Percentiles rank a stretch among this genome's conserved stretches.
Evolutionary conservation across 2,329 filamentous ascomycete species (phyloP).

Genomic region (Elsinoe necatrix): DNA sequence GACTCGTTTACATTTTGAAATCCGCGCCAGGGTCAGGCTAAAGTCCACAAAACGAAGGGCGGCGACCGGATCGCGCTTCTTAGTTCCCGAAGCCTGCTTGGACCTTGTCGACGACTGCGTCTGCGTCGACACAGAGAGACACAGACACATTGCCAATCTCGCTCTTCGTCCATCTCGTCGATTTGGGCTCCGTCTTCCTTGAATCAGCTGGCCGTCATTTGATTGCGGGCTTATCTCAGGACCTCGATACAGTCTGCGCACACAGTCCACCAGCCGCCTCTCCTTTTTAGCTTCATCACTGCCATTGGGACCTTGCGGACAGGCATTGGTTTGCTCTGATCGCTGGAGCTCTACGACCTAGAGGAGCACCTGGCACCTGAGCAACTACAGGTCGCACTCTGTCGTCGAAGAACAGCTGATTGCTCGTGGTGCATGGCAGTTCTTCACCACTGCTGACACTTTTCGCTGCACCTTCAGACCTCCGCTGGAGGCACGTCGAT

Average conservation of each 20-base stretch:
- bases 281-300: background rate
- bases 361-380: background rate
- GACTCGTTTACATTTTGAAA: constrained; percentile 4
- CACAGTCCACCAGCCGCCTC: background rate
- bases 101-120: background rate
- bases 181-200: background rate
- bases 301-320: constrained; percentile 9
- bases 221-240: background rate
- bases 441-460: background rate
- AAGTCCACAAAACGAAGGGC: background rate
- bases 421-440: constrained; percentile 1
- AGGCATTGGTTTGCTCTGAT: constrained; percentile 20
- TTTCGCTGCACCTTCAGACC: constrained; percentile 42
- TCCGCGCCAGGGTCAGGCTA: constrained; percentile 3
- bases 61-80: background rate
- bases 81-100: constrained; percentile 10
- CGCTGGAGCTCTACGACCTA: background rate
- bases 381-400: background rate
- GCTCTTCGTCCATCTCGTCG: background rate
- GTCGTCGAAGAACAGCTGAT: background rate
- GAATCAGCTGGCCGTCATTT: background rate
- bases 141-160: constrained; percentile 11
- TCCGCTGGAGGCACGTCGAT: constrained; percentile 31
- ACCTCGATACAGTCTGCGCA: background rate
- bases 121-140: background rate